These are phyloP conservation scores for Flaveria ramosissima DNA, from an alignment of 129 eudicot genomes.

Conservation along the genomic window DNA sequence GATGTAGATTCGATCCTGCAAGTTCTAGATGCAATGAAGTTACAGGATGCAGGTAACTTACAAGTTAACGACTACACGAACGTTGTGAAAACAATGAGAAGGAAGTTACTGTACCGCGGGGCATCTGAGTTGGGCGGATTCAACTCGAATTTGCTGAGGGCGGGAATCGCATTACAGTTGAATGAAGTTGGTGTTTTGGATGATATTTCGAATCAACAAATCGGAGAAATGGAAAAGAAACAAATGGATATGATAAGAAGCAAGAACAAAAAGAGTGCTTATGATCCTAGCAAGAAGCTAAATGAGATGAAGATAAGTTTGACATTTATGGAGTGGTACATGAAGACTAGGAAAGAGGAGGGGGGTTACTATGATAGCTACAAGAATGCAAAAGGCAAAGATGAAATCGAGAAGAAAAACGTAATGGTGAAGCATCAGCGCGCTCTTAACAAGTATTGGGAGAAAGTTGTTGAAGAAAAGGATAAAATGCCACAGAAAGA, in stretches of 20 bases:
- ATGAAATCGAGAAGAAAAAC: constrained; percentile 11
- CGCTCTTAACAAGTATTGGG: constrained; percentile 43
- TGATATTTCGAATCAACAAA: constrained; percentile 13
- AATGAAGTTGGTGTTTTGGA: constrained; percentile 24
- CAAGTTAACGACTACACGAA: constrained; percentile 25
- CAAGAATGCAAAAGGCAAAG: constrained; percentile 18
- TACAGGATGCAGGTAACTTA: background rate
- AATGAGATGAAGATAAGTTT: constrained; percentile 39
- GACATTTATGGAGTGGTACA: constrained; percentile 54
- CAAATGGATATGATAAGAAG: background rate
- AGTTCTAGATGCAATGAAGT: constrained; percentile 28
- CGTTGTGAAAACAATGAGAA: constrained; percentile 27
- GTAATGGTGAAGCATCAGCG: constrained; percentile 21
- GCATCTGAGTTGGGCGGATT: constrained; percentile 15
- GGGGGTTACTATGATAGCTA: constrained; percentile 45
- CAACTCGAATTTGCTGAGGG: constrained; percentile 24
- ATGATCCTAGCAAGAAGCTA: constrained; percentile 36
- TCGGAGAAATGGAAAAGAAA: constrained; percentile 15
- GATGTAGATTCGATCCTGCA: constrained; percentile 39
- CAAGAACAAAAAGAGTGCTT: background rate
- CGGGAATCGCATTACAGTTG: constrained; percentile 42
- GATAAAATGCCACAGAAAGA: constrained; percentile 49
- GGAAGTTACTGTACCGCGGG: constrained; percentile 35
- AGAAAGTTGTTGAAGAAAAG: constrained; percentile 25
- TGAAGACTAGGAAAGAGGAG: constrained; percentile 9